Conservation (phyloP, 192 early-diverging fungal species). For the Coemansia umbellata region DNA sequence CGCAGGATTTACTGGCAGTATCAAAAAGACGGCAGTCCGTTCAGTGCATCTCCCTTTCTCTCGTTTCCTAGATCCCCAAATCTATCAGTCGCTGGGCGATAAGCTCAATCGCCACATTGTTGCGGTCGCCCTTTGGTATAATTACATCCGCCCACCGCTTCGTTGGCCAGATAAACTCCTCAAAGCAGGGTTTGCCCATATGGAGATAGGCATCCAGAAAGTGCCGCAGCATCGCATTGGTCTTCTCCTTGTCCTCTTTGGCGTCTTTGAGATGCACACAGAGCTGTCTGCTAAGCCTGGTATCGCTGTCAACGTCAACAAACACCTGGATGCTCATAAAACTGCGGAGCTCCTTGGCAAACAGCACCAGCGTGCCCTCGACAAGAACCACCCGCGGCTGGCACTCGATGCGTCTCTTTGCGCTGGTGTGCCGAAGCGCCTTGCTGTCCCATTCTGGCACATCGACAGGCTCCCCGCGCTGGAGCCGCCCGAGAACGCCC, state of each 20-base stretch:
- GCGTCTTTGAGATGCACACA: conserved; percentile 21
- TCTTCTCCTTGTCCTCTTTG: conserved; percentile 12
- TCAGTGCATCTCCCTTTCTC: background rate
- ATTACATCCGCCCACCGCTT: conserved; percentile 77
- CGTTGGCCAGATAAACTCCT: conserved; percentile 81
- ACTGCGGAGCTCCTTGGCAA: conserved; percentile 61
- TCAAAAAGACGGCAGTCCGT: no score
- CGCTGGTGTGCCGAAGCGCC: conserved; percentile 18
- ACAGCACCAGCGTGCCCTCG: conserved; percentile 76
- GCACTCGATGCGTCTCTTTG: conserved; percentile 21
- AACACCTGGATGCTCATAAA: conserved; percentile 76
- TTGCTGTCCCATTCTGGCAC: conserved; percentile 66
- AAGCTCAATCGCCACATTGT: conserved; percentile 61
- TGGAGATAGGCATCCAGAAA: conserved; percentile 68
- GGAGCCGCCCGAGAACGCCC: conserved; percentile 50
- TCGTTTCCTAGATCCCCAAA: conserved; percentile 18
- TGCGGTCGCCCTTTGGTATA: conserved; percentile 62
- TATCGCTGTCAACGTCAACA: conserved; percentile 82
- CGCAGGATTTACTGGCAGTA: background rate
- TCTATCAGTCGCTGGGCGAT: conserved; percentile 56
- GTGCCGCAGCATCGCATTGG: conserved; percentile 40
- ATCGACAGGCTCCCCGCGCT: conserved; percentile 45
- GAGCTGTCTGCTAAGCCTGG: conserved; percentile 55
- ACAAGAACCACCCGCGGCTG: conserved; percentile 68
- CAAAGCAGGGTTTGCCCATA: conserved; percentile 81